Evolutionary conservation across 1,284 basidiomycete species (phyloP).

Genomic region (Pascua guehoae): DNA sequence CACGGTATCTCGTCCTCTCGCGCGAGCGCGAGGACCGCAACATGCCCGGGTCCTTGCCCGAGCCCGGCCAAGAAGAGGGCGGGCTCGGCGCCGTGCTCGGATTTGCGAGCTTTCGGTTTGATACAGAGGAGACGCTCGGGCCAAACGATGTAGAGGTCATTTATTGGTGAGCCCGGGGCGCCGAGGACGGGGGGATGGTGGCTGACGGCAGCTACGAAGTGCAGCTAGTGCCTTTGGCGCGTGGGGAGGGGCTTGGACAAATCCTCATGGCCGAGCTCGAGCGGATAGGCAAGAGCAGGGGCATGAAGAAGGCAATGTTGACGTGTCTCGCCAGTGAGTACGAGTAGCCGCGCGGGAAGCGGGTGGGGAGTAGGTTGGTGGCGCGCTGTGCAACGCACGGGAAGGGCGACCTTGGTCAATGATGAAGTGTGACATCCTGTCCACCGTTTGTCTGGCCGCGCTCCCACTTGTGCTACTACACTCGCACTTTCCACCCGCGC

Average conservation of each 20-base stretch:
- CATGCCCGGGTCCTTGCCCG: constrained; percentile 22
- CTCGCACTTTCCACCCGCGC: no score
- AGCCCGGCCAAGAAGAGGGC: neutral
- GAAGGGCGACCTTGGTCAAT: no score
- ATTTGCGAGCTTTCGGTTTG: constrained; percentile 46
- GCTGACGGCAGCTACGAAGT: constrained; percentile 42
- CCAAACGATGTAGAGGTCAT: constrained; percentile 37
- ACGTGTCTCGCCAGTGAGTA: constrained; percentile 42
- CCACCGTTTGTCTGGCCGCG: neutral
- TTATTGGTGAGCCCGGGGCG: constrained; percentile 41
- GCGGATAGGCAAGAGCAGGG: constrained; percentile 27
- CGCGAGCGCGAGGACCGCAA: neutral
- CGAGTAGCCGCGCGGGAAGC: neutral
- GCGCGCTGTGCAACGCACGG: neutral
- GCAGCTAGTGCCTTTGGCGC: constrained; percentile 24
- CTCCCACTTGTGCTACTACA: neutral
- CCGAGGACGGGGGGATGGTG: no score
- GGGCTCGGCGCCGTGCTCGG: constrained; percentile 28
- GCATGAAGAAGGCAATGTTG: constrained; percentile 45
- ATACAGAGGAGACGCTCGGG: constrained; percentile 44
- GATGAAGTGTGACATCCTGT: neutral
- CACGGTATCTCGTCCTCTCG: constrained; percentile 27
- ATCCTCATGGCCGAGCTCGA: constrained; percentile 35
- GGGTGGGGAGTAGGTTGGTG: neutral
- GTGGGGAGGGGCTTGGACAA: constrained; percentile 32